Conservation (phyloP, 306 rosid genomes). For the Benincasa hispida region DNA sequence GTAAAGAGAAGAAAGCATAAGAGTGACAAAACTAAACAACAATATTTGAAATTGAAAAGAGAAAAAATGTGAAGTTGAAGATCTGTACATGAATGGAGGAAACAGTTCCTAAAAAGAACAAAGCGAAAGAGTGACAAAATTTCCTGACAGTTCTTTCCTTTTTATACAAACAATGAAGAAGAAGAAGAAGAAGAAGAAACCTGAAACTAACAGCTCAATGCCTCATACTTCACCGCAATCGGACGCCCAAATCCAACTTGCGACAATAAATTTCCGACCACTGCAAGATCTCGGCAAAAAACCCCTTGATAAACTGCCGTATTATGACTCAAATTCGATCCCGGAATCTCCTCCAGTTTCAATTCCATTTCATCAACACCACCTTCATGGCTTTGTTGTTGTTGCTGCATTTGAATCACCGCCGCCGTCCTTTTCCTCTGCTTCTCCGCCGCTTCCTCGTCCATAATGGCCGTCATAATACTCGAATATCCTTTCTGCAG, state of each 20-base stretch:
- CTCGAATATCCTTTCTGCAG: constrained; percentile 71
- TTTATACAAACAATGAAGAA: constrained; percentile 32
- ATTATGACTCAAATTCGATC: not conserved
- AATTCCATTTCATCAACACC: not conserved
- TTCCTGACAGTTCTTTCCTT: constrained; percentile 33
- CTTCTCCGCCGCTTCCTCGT: constrained; percentile 74
- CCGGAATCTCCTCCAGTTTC: not conserved
- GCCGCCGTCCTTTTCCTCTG: constrained; percentile 45
- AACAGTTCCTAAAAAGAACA: not conserved
- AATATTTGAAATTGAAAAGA: not conserved
- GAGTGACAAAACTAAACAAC: not conserved
- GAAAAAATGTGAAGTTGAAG: not conserved
- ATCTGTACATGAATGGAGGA: constrained; percentile 42
- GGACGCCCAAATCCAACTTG: constrained; percentile 72
- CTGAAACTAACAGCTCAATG: constrained; percentile 53
- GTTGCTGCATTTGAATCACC: constrained; percentile 19
- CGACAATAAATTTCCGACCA: constrained; percentile 66
- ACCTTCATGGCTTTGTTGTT: constrained; percentile 10
- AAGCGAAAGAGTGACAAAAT: constrained; percentile 47
- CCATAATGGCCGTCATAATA: constrained; percentile 45
- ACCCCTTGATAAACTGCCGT: constrained; percentile 53
- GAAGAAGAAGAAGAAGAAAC: constrained; percentile 1
- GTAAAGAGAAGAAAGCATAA: not conserved
- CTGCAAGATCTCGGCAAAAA: constrained; percentile 80
- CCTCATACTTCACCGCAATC: constrained; percentile 78